Conservation (phyloP, 371 early-diverging fungal species). For the Apophysomyces trapeziformis region DNA sequence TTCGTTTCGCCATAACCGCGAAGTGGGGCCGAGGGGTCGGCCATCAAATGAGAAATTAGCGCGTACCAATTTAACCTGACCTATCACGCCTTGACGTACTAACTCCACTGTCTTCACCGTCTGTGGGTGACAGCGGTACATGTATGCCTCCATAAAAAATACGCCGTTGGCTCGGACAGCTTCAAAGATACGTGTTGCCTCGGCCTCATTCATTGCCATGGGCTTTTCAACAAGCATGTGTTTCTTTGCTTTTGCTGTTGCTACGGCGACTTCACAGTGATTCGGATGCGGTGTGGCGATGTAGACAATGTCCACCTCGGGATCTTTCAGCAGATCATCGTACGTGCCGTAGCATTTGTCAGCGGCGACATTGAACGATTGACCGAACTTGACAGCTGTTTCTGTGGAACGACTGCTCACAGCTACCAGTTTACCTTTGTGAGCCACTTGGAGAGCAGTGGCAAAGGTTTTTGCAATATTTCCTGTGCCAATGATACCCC, state of each 20-base stretch:
- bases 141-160: slow-evolving; percentile 57
- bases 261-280: slow-evolving; percentile 44
- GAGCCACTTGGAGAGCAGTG: slow-evolving; percentile 30
- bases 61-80: slow-evolving; percentile 42
- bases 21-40: slow-evolving; percentile 32
- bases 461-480: slow-evolving; percentile 55
- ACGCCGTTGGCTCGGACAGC: slow-evolving; percentile 33
- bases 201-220: slow-evolving; percentile 46
- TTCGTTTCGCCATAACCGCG: slow-evolving; percentile 50
- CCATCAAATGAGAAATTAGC: slow-evolving; percentile 51
- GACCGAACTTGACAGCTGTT: slow-evolving; percentile 39
- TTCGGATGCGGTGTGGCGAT: slow-evolving; percentile 54
- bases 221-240: slow-evolving; percentile 59
- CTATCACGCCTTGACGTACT: slow-evolving; percentile 36
- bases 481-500: slow-evolving; percentile 58
- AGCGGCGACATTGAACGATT: slow-evolving; percentile 26
- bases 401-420: slow-evolving; percentile 46
- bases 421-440: slow-evolving; percentile 40
- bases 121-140: slow-evolving; percentile 58
- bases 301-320: slow-evolving; percentile 51
- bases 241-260: slow-evolving; percentile 40
- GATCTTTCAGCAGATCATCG: slow-evolving; percentile 33
- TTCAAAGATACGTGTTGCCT: slow-evolving; percentile 38
- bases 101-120: slow-evolving; percentile 36
- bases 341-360: slow-evolving; percentile 39